These are phyloP conservation scores for Sarcodon aspratus DNA, from an alignment of 768 basidiomycete species.

Conservation along the genomic window DNA sequence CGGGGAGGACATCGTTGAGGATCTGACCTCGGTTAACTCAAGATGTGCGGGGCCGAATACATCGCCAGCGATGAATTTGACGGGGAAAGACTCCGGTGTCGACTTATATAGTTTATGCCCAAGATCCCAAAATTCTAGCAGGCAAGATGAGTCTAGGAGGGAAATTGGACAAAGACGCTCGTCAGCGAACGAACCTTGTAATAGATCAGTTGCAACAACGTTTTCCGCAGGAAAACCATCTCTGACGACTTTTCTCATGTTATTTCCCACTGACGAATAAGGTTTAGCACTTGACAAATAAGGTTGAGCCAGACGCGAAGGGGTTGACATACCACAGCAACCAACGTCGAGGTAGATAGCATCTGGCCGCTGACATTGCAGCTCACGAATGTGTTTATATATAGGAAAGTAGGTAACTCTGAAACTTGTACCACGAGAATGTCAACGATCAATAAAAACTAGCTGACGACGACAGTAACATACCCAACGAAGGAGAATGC, in stretches of 20 bases:
- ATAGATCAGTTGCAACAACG: constrained; percentile 26
- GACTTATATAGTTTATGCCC: constrained; percentile 52
- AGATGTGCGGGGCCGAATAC: constrained; percentile 32
- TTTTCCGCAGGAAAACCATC: constrained; percentile 33
- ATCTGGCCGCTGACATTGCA: constrained; percentile 22
- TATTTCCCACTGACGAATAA: constrained; percentile 24
- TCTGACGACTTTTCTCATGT: constrained; percentile 25
- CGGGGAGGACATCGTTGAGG: constrained; percentile 9
- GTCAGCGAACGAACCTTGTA: constrained; percentile 16
- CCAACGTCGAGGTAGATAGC: constrained; percentile 34
- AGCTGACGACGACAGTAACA: no score
- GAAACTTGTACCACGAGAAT: constrained; percentile 13
- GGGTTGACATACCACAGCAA: constrained; percentile 26
- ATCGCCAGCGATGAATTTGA: constrained; percentile 44
- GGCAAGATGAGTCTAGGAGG: no score
- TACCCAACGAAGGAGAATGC: no score
- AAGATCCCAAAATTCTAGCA: constrained; percentile 44
- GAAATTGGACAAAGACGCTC: no score
- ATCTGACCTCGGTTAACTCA: constrained; percentile 4
- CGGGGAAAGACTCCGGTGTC: constrained; percentile 39
- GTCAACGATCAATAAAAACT: not conserved
- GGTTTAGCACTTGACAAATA: no score
- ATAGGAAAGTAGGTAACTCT: constrained; percentile 13
- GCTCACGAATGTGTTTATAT: constrained; percentile 18
- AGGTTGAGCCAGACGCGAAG: no score